Percentiles rank a stretch among this genome's conserved stretches.
phyloP scores from a whole-genome alignment of 2,329 filamentous ascomycete species.

The Pleomassaria siparia region DNA sequence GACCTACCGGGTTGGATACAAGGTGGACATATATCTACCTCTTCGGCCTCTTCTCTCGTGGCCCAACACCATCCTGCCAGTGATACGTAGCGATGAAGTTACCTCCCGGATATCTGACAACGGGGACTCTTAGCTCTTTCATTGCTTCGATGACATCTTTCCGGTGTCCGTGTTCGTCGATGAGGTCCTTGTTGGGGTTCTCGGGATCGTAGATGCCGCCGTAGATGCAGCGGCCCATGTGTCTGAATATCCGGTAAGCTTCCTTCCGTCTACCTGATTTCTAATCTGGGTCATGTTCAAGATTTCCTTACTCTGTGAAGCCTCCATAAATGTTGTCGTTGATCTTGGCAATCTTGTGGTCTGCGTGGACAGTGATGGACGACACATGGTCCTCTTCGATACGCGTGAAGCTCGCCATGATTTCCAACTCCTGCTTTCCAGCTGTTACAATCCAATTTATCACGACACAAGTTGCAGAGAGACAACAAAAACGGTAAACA shows the following conservation, averaged over 20 bases:
- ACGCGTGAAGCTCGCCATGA: constrained; percentile 74
- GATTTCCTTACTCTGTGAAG: constrained; percentile 71
- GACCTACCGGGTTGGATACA: too few relatives aligned
- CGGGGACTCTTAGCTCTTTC: constrained; percentile 72
- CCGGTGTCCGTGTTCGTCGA: constrained; percentile 74
- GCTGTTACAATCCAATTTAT: too few relatives aligned
- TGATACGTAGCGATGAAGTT: constrained; percentile 86
- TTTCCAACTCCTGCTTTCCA: constrained; percentile 14
- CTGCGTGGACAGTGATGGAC: constrained; percentile 66
- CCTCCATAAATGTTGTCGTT: constrained; percentile 81
- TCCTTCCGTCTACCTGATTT: too few relatives aligned
- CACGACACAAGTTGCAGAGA: neutral
- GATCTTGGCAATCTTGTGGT: constrained; percentile 69
- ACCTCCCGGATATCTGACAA: constrained; percentile 78
- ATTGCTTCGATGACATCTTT: constrained; percentile 76
- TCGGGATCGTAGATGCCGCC: constrained; percentile 81
- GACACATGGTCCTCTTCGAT: constrained; percentile 62
- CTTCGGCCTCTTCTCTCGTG: constrained; percentile 65
- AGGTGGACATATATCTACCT: constrained; percentile 43
- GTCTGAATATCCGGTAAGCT: constrained; percentile 53
- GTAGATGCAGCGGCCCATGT: constrained; percentile 89
- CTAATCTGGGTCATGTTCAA: too few relatives aligned
- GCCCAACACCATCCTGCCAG: constrained; percentile 80
- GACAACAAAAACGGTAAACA: neutral
- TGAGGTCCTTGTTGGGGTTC: constrained; percentile 59